Percentiles rank a stretch among this genome's conserved stretches.
phyloP scores from a whole-genome alignment of 2,329 filamentous ascomycete genomes.

The Penicillium sp. region DNA sequence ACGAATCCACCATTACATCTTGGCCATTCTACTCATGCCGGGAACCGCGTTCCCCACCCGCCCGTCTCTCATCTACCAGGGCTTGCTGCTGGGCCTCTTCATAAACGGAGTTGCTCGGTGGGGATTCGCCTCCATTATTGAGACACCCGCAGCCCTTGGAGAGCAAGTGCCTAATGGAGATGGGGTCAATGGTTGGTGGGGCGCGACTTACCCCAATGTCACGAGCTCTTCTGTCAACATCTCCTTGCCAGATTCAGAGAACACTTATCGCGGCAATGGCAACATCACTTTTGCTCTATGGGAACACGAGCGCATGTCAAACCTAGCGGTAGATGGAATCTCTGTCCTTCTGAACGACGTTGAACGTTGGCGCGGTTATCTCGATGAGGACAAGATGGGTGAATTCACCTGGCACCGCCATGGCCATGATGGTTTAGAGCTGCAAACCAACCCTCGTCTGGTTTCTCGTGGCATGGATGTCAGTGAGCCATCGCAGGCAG shows the following conservation, averaged over 20 bases:
- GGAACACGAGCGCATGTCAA: constrained; percentile 41
- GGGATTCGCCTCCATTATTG: constrained; percentile 87
- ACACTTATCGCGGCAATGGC: constrained; percentile 42
- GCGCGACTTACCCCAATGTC: constrained; percentile 54
- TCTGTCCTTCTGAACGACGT: constrained; percentile 65
- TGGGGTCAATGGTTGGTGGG: constrained; percentile 45
- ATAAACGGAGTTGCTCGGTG: constrained; percentile 92
- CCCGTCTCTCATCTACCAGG: constrained; percentile 82
- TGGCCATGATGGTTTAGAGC: constrained; percentile 42
- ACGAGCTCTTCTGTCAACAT: constrained; percentile 48
- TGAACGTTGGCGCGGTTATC: constrained; percentile 60
- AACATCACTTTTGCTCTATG: constrained; percentile 50
- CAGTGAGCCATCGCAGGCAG: constrained; percentile 10
- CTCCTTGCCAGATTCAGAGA: constrained; percentile 41
- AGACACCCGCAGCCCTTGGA: constrained; percentile 72
- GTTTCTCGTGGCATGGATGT: constrained; percentile 21
- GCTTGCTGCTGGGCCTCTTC: constrained; percentile 84
- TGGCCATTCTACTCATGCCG: constrained; percentile 81
- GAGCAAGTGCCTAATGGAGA: constrained; percentile 49
- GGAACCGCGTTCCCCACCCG: constrained; percentile 88
- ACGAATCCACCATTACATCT: constrained; percentile 92
- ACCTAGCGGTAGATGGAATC: constrained; percentile 55
- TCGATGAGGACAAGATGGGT: constrained; percentile 50
- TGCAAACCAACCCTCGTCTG: constrained; percentile 27
- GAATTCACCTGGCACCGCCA: constrained; percentile 55